A percentile compares a stretch with the other conserved stretches of the same genome.
Conservation (phyloP, 805 yeast genomes). For the Kodamaea hsintzibuensis region DNA sequence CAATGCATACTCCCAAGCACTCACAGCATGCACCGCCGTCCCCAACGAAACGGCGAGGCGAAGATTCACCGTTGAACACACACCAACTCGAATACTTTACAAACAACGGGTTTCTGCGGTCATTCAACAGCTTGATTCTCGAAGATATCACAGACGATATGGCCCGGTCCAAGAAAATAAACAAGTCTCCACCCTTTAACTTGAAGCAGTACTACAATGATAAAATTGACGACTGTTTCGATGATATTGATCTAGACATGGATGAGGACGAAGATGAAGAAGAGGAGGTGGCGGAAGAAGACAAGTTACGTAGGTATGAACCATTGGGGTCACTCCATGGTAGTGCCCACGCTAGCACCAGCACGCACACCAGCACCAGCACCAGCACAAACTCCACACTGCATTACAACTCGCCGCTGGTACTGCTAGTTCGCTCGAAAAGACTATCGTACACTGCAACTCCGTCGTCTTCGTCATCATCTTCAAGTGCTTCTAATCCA, state of each 20-base stretch:
- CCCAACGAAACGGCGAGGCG: neutral
- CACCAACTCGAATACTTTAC: slow-evolving; percentile 33
- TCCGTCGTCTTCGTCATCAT: neutral
- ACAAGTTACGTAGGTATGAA: slow-evolving; percentile 3
- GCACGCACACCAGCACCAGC: neutral
- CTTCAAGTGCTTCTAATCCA: neutral
- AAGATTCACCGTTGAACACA: slow-evolving; percentile 1
- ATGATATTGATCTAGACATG: slow-evolving; percentile 17
- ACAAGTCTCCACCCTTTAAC: slow-evolving; percentile 45
- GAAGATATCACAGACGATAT: slow-evolving; percentile 34
- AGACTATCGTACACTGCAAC: neutral
- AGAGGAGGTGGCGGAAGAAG: slow-evolving; percentile 10
- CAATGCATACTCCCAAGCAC: neutral
- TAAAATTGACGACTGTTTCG: slow-evolving; percentile 20
- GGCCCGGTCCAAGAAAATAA: slow-evolving; percentile 23
- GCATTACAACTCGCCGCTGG: neutral
- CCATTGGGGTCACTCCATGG: slow-evolving; percentile 1
- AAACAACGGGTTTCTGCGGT: slow-evolving; percentile 40
- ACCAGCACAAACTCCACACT: neutral
- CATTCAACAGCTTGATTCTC: slow-evolving; percentile 43
- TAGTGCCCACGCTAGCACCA: neutral
- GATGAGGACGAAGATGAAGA: slow-evolving; percentile 12
- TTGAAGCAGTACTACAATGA: slow-evolving; percentile 26
- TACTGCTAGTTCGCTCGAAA: neutral
- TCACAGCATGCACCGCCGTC: neutral